Conservation (phyloP, 345 rosid genomes). For the Pseudoturritis turrita region DNA sequence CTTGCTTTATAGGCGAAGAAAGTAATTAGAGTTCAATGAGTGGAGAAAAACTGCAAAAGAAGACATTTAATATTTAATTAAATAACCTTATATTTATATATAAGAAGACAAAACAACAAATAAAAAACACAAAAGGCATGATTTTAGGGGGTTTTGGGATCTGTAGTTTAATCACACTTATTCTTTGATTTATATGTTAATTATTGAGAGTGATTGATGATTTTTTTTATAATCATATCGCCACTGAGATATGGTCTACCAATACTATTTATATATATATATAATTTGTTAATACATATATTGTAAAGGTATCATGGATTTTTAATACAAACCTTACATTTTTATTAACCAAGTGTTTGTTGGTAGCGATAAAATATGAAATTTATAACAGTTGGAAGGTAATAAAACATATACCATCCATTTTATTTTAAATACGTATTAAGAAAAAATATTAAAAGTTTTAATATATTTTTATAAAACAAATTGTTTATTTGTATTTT, state of each 20-base stretch:
- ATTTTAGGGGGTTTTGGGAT: constrained; percentile 48
- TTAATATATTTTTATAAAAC: no score
- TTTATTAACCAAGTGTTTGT: no score
- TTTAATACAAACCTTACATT: no score
- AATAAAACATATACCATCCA: no score
- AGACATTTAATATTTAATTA: constrained; percentile 6
- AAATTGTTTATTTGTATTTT: no score
- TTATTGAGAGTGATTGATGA: constrained; percentile 43
- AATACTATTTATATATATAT: no score
- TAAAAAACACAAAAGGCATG: constrained; percentile 23
- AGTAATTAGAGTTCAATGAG: constrained; percentile 30
- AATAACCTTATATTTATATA: neutral
- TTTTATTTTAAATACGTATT: no score
- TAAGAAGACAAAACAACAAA: constrained; percentile 34
- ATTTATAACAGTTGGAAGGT: no score
- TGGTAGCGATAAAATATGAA: no score
- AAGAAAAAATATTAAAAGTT: no score
- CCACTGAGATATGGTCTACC: constrained; percentile 52
- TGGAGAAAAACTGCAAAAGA: constrained; percentile 38
- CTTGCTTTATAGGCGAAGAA: constrained; percentile 26
- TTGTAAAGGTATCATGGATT: no score
- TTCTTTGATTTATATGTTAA: constrained; percentile 9
- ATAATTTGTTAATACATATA: no score
- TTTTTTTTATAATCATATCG: constrained; percentile 32
- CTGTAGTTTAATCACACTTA: constrained; percentile 31